A percentile compares a stretch with the other conserved stretches of the same genome.
These are phyloP conservation scores for Agroathelia rolfsii DNA, from an alignment of 1,284 basidiomycete genomes.

Conservation along the genomic window DNA sequence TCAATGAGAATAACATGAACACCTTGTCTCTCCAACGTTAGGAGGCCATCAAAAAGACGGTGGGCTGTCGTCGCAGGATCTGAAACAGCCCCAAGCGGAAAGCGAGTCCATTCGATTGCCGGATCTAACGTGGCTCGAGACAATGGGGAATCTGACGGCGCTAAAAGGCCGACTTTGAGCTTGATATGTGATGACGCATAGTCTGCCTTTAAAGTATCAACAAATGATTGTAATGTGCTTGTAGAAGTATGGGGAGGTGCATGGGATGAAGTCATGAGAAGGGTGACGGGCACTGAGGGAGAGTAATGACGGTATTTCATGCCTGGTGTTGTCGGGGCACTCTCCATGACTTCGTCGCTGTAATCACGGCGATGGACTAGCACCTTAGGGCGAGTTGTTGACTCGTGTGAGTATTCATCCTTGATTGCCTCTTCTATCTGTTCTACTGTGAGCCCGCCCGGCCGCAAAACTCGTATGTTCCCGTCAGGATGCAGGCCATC, in stretches of 20 bases:
- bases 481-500: conserved; percentile 73
- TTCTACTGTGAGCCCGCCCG: conserved; percentile 91
- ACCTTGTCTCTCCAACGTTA: conserved; percentile 66
- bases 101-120: conserved; percentile 42
- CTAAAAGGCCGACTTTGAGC: conserved; percentile 58
- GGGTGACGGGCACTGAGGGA: conserved; percentile 74
- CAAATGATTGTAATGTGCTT: too few relatives aligned
- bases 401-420: conserved; percentile 19
- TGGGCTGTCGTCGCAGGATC: conserved; percentile 69
- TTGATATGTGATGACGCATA: too few relatives aligned
- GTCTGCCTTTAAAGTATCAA: conserved; percentile 1
- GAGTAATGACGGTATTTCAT: conserved; percentile 99
- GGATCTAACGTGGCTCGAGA: conserved; percentile 28
- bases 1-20: conserved; percentile 87
- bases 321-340: conserved; percentile 90
- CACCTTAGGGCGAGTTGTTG: conserved; percentile 36
- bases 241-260: too few relatives aligned
- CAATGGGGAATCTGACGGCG: conserved; percentile 55
- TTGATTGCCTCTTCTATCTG: conserved; percentile 53
- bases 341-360: conserved; percentile 51
- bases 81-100: conserved; percentile 50
- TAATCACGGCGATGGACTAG: conserved; percentile 74
- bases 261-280: conserved; percentile 48
- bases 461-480: conserved; percentile 75
- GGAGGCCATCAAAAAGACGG: conserved; percentile 80